A percentile compares a stretch with the other conserved stretches of the same genome.
Conservation (phyloP, 768 basidiomycete genomes). For the Trichaptum fuscoviolaceum region DNA sequence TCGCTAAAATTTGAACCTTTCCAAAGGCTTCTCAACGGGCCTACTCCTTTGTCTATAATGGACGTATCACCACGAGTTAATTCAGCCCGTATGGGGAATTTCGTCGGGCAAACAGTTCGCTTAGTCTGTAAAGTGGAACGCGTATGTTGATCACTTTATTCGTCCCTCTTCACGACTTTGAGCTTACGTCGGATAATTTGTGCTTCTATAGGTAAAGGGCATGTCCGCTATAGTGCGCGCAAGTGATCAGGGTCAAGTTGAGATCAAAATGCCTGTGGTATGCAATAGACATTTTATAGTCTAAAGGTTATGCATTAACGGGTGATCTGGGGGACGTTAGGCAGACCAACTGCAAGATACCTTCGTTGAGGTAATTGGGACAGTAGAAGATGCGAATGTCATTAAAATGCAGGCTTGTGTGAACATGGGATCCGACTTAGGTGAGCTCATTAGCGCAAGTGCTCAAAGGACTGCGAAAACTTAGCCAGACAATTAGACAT, state of each 20-base stretch:
- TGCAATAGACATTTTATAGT: background rate
- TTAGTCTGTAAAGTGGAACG: slow-evolving; percentile 57
- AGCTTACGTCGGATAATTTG: slow-evolving; percentile 8
- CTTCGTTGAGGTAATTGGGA: slow-evolving; percentile 66
- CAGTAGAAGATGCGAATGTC: slow-evolving; percentile 46
- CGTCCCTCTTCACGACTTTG: background rate
- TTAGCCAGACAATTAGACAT: slow-evolving; percentile 34
- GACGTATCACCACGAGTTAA: slow-evolving; percentile 51
- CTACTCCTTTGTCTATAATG: background rate
- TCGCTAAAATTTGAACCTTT: background rate
- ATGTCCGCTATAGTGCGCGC: slow-evolving; percentile 54
- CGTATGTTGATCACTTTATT: slow-evolving; percentile 27
- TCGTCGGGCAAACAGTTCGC: slow-evolving; percentile 50
- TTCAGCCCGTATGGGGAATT: slow-evolving; percentile 48
- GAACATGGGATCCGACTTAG: slow-evolving; percentile 56
- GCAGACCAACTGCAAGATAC: slow-evolving; percentile 42
- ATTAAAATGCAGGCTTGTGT: slow-evolving; percentile 50
- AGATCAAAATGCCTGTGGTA: background rate
- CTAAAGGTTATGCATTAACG: background rate
- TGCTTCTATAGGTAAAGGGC: slow-evolving; percentile 29
- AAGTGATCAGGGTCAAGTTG: slow-evolving; percentile 61
- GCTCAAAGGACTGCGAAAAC: slow-evolving; percentile 9
- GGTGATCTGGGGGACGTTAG: slow-evolving; percentile 19
- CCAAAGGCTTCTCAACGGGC: background rate
- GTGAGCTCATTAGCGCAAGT: slow-evolving; percentile 33